These are phyloP conservation scores for Botrytis pseudocinerea DNA, from an alignment of 2,329 filamentous ascomycete species.

Conservation along the genomic window DNA sequence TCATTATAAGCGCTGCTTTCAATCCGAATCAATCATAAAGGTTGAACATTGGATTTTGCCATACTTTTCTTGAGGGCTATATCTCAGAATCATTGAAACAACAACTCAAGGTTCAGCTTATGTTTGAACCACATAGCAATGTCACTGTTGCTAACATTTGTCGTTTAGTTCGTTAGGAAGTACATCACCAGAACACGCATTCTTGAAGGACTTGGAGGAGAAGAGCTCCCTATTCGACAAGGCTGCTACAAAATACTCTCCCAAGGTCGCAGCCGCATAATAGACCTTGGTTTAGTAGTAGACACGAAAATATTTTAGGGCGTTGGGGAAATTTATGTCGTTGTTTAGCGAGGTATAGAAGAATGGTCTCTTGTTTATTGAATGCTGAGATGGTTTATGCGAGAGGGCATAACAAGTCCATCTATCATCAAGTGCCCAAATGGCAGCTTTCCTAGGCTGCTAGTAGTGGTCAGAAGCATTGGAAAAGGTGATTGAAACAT, in stretches of 20 bases:
- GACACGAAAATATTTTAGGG: conserved; percentile 3
- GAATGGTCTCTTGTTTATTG: neutral
- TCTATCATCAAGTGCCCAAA: neutral
- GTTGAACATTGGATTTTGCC: neutral
- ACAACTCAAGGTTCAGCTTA: neutral
- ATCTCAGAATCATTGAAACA: too few relatives aligned
- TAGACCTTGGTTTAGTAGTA: conserved; percentile 7
- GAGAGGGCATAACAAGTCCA: neutral
- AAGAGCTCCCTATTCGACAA: conserved; percentile 88
- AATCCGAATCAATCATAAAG: neutral
- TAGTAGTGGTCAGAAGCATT: neutral
- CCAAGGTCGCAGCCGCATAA: conserved; percentile 61
- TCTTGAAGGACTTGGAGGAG: conserved; percentile 73
- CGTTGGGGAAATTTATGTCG: conserved; percentile 4
- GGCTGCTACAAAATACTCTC: conserved; percentile 81
- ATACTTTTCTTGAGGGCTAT: neutral
- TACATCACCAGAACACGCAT: conserved; percentile 64
- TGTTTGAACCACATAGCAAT: conserved; percentile 10
- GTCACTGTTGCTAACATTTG: conserved; percentile 6
- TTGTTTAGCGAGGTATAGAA: conserved; percentile 11
- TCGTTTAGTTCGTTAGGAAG: conserved; percentile 54
- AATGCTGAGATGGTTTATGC: neutral
- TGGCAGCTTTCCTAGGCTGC: neutral
- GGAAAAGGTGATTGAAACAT: neutral
- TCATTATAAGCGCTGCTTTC: neutral